Conservation (phyloP, 2,329 filamentous ascomycete species). For the Polychaeton citri region DNA sequence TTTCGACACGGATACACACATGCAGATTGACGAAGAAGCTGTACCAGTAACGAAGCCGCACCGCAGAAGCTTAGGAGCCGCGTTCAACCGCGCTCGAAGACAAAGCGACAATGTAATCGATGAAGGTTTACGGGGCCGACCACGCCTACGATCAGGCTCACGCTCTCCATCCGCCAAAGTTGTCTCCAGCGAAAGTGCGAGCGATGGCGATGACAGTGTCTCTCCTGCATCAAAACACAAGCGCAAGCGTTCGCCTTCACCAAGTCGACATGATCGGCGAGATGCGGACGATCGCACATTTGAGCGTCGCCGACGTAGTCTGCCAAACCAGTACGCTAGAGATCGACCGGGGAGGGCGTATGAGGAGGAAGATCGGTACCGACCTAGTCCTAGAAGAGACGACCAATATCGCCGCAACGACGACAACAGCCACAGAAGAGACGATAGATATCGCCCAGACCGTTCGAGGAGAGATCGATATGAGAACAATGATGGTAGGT, state of each 20-base stretch:
- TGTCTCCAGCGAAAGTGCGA: constrained; percentile 11
- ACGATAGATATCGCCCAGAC: constrained; percentile 14
- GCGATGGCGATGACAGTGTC: constrained; percentile 6
- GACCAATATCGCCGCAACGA: constrained; percentile 8
- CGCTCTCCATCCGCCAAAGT: constrained; percentile 16
- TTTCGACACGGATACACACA: constrained; percentile 8
- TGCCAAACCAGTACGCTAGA: constrained; percentile 23
- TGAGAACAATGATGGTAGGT: constrained; percentile 24
- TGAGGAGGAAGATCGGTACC: constrained; percentile 15
- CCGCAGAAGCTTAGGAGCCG: constrained; percentile 13
- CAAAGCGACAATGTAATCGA: constrained; percentile 23
- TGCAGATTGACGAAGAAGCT: background rate
- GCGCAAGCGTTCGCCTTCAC: constrained; percentile 21
- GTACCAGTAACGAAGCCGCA: constrained; percentile 5
- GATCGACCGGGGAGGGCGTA: constrained; percentile 7
- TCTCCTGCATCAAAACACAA: constrained; percentile 20
- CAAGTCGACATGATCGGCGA: constrained; percentile 15
- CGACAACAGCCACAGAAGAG: constrained; percentile 4
- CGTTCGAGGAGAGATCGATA: background rate
- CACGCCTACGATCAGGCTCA: constrained; percentile 15
- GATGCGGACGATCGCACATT: constrained; percentile 8
- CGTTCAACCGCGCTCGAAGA: constrained; percentile 10
- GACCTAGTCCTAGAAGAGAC: constrained; percentile 16
- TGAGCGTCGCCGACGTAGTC: constrained; percentile 21
- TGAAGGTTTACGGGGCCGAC: constrained; percentile 22